phyloP scores from a whole-genome alignment of 2,329 filamentous ascomycete genomes.

The Stachybotrys chlorohalonatus region DNA sequence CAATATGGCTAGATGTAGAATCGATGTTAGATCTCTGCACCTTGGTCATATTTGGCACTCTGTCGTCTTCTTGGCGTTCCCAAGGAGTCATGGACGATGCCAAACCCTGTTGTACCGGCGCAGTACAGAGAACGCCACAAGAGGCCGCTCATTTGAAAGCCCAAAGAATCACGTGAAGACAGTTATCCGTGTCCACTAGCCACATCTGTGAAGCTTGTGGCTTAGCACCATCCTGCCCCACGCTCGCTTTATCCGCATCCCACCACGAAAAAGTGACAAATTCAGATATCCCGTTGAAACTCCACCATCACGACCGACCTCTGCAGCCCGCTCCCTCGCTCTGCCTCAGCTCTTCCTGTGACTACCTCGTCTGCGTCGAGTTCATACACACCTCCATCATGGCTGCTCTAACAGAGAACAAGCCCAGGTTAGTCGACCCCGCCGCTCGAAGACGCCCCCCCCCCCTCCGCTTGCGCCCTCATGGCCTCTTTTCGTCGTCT shows the following conservation, averaged over 20 bases:
- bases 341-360: neutral
- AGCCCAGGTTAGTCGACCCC: constrained; percentile 28
- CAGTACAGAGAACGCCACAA: too few relatives aligned
- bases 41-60: too few relatives aligned
- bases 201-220: constrained; percentile 9
- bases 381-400: constrained; percentile 20
- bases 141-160: too few relatives aligned
- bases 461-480: neutral
- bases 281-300: constrained; percentile 13
- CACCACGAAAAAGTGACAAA: constrained; percentile 33
- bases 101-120: too few relatives aligned
- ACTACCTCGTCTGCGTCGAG: neutral
- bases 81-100: too few relatives aligned
- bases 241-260: constrained; percentile 18
- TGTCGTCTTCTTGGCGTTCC: too few relatives aligned
- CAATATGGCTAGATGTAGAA: too few relatives aligned
- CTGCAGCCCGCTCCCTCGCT: neutral
- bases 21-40: too few relatives aligned
- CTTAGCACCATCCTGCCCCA: constrained; percentile 18
- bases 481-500: constrained; percentile 2
- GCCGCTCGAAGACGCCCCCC: constrained; percentile 2
- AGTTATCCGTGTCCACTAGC: constrained; percentile 8
- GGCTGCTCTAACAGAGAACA: constrained; percentile 28
- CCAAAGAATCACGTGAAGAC: neutral
- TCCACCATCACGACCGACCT: constrained; percentile 8